Base-by-base conservation (phyloP, 2,329 filamentous ascomycete genomes). In the Ophiostoma fasciatum region DNA sequence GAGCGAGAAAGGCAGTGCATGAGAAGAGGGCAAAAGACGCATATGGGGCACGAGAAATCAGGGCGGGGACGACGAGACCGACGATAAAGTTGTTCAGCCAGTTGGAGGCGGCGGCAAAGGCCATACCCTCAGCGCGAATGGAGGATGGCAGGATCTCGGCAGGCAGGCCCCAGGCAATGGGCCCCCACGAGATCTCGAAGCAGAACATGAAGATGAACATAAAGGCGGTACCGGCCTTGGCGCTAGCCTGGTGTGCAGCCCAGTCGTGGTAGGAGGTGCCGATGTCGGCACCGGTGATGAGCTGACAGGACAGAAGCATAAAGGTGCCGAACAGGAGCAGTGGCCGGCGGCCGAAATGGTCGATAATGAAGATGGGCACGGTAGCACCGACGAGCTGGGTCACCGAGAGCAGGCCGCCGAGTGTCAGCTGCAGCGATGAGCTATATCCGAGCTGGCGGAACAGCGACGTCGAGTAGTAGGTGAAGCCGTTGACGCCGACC, bases 271-370 rank as follows among this genome's bases (percentile, higher is more conserved):
- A 22, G n/a, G 29, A 43, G 3, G 68, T 71, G 36, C 75, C 69
- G 57, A 77, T 78, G 28, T 81, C 57, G 49, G 88, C 83, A 49
- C 73, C 84, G 37, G 88, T 80, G 53, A 93, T 64, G 67, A 88
- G 85, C 59, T 92, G 78, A 63, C 79, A 85, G 50, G 87, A 54
- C 26, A 87, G 62, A 83, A 93, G 92, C 22, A 47, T 45, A 17
- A 49, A 31, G 4, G 42, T 45, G 4, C 48, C 47, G 29, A 48
- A 41, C 5, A 56, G 33, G 12, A 45, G 47, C 27, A 39, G 44
- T 18, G 31, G 43, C 23, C 37, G 47, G 36, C 38, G 46, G 23
- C 40, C 55, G 23, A 42, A 39, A 17, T 67, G 66, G 48, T 81
- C 76, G 37, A 80, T 69, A 49, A 68, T 79, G 2, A n/a, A n/a